Evolutionary conservation across 306 rosid species (phyloP).

Genomic region (Glycine tomentella): DNA sequence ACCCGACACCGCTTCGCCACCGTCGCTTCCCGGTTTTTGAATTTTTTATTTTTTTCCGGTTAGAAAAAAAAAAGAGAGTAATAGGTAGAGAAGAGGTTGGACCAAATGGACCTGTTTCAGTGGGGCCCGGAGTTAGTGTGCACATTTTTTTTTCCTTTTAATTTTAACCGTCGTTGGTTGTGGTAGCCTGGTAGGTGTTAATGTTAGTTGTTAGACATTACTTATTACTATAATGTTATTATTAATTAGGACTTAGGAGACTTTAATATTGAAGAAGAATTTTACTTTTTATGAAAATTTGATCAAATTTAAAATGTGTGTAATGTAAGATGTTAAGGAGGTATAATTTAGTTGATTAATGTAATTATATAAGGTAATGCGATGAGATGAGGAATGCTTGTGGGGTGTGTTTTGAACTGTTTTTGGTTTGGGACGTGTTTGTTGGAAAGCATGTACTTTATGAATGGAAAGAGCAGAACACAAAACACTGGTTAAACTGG

Average conservation of each 20-base stretch:
- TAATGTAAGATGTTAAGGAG: neutral
- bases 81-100: constrained; percentile 29
- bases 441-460: constrained; percentile 55
- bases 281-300: neutral
- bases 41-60: neutral
- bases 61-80: neutral
- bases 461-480: constrained; percentile 29
- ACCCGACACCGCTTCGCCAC: constrained; percentile 49
- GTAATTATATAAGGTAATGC: no score
- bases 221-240: constrained; percentile 32
- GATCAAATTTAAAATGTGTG: neutral
- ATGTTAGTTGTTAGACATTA: constrained; percentile 43
- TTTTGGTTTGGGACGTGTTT: constrained; percentile 40
- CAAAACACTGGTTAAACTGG: neutral
- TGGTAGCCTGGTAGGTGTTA: constrained; percentile 43
- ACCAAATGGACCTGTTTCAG: constrained; percentile 49
- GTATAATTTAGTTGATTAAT: no score
- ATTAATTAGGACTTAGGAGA: constrained; percentile 45
- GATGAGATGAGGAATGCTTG: neutral
- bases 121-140: constrained; percentile 53
- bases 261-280: neutral
- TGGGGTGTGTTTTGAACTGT: constrained; percentile 41
- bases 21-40: constrained; percentile 62
- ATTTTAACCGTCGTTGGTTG: constrained; percentile 49
- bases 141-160: constrained; percentile 46